phyloP scores from a whole-genome alignment of 805 yeast species.

The Tanozyma kutaoensis region DNA sequence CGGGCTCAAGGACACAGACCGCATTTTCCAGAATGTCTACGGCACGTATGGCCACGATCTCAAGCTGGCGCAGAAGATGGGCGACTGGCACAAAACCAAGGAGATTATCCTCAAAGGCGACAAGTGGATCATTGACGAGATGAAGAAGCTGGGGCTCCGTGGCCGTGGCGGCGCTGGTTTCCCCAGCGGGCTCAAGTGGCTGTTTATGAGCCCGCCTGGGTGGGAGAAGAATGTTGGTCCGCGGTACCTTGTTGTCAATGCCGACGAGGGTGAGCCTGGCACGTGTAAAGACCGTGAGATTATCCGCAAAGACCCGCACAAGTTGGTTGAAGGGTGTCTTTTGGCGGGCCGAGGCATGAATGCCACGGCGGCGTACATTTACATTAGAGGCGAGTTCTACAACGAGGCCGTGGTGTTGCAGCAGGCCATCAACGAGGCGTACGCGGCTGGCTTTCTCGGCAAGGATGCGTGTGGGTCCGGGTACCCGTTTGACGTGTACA shows the following conservation, averaged over 20 bases:
- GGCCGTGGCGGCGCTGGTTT: conserved; percentile 95
- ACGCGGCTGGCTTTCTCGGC: conserved; percentile 67
- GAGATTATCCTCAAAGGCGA: conserved; percentile 76
- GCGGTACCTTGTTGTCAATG: conserved; percentile 77
- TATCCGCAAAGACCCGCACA: conserved; percentile 84
- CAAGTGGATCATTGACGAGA: conserved; percentile 81
- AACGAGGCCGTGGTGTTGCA: conserved; percentile 67
- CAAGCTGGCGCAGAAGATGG: conserved; percentile 63
- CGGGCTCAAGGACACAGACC: conserved; percentile 69
- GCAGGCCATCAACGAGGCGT: conserved; percentile 78
- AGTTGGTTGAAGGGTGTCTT: conserved; percentile 83
- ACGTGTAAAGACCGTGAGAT: conserved; percentile 90
- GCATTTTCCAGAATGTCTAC: conserved; percentile 78
- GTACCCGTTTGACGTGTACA: conserved; percentile 67
- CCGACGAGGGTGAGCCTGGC: conserved; percentile 94
- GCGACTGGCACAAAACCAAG: conserved; percentile 88
- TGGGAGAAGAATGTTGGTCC: conserved; percentile 91
- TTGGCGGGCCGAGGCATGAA: conserved; percentile 88
- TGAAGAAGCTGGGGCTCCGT: conserved; percentile 72
- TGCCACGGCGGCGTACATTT: conserved; percentile 85
- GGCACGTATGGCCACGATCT: conserved; percentile 64
- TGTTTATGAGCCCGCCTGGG: conserved; percentile 91
- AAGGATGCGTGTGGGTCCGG: conserved; percentile 83
- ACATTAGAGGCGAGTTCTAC: conserved; percentile 84
- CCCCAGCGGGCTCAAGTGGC: conserved; percentile 86